A percentile compares a stretch with the other conserved stretches of the same genome.
These are phyloP conservation scores for Alloascoidea africana DNA, from an alignment of 805 yeast genomes.

Conservation along the genomic window DNA sequence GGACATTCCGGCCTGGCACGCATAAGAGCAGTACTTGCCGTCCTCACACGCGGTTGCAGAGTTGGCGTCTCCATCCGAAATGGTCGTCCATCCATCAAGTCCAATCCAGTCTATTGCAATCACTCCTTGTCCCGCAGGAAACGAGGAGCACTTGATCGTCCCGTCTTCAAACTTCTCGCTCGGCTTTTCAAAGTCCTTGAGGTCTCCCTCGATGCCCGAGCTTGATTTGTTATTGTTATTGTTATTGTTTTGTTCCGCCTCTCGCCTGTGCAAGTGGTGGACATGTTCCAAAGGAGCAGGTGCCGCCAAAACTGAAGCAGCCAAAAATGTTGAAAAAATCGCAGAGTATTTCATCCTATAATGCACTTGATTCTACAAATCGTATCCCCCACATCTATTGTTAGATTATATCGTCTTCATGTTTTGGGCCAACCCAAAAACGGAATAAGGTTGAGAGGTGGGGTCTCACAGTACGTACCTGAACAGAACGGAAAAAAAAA, in stretches of 20 bases:
- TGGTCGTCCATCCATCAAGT: constrained; percentile 37
- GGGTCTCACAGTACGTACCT: too few relatives aligned
- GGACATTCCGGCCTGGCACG: constrained; percentile 70
- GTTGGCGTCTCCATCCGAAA: constrained; percentile 25
- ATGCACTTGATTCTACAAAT: neutral
- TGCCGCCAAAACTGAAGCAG: neutral
- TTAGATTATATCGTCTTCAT: too few relatives aligned
- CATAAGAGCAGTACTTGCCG: constrained; percentile 63
- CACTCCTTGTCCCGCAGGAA: constrained; percentile 69
- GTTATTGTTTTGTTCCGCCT: neutral
- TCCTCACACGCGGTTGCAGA: constrained; percentile 44
- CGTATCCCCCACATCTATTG: too few relatives aligned
- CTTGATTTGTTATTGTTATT: neutral
- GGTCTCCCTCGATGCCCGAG: constrained; percentile 27
- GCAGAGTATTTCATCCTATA: constrained; percentile 1
- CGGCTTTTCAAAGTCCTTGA: constrained; percentile 32
- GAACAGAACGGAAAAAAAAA: too few relatives aligned
- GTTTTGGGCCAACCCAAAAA: too few relatives aligned
- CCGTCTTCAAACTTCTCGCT: constrained; percentile 51
- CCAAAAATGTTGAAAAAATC: neutral
- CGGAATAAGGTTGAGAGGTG: too few relatives aligned
- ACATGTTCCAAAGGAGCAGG: constrained; percentile 2
- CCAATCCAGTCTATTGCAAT: constrained; percentile 41
- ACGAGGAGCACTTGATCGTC: constrained; percentile 45
- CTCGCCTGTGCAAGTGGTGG: constrained; percentile 3